phyloP scores from a whole-genome alignment of 768 basidiomycete genomes.

The Brasilioporus rufonigricans region DNA sequence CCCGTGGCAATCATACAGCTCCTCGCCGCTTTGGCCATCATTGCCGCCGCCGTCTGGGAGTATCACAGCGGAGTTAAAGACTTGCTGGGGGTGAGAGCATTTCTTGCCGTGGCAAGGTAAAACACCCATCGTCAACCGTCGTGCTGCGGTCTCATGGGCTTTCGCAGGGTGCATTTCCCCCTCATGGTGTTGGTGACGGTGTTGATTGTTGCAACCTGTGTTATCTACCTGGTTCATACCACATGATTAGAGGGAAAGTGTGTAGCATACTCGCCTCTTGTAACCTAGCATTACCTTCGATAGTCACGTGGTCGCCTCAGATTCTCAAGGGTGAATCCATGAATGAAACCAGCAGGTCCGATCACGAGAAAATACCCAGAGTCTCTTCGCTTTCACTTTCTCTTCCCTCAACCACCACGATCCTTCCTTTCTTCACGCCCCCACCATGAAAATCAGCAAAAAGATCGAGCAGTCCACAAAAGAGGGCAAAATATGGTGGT shows the following conservation, averaged over 20 bases:
- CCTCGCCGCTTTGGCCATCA: constrained; percentile 49
- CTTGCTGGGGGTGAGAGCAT: constrained; percentile 55
- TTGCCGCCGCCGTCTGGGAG: constrained; percentile 63
- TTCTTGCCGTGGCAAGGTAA: constrained; percentile 56
- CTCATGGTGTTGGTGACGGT: constrained; percentile 49
- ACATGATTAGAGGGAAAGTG: neutral
- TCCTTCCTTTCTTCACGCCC: constrained; percentile 21
- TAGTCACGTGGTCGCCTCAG: constrained; percentile 20
- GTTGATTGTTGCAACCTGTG: constrained; percentile 50
- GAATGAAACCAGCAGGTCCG: constrained; percentile 5
- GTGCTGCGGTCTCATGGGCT: neutral
- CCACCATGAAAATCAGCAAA: constrained; percentile 87
- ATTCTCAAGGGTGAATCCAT: neutral
- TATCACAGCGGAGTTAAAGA: constrained; percentile 59
- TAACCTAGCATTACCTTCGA: neutral
- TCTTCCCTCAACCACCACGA: constrained; percentile 14
- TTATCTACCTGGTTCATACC: constrained; percentile 44
- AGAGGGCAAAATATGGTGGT: constrained; percentile 94
- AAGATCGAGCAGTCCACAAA: constrained; percentile 85
- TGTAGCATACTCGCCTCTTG: neutral
- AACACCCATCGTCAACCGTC: constrained; percentile 20
- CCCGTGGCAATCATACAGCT: constrained; percentile 56
- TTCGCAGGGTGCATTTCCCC: constrained; percentile 46
- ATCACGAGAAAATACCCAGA: constrained; percentile 27
- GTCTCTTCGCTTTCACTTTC: neutral